Conservation (phyloP, 805 yeast genomes). For the Blastobotrys robertii region DNA sequence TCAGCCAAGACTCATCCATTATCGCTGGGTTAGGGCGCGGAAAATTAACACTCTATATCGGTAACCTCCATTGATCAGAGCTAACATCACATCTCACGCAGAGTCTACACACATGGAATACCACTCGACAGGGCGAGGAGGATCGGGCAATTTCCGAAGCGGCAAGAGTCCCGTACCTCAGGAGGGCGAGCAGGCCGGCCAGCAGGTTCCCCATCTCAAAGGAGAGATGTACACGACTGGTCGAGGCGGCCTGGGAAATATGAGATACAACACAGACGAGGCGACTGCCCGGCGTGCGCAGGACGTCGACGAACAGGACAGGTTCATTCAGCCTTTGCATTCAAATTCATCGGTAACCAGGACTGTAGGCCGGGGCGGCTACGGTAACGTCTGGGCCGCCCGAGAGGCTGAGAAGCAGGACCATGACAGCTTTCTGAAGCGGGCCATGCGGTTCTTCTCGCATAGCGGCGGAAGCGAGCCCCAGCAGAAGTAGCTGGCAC, state of each 20-base stretch:
- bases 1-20: too few species aligned
- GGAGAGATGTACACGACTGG: slow-evolving; percentile 54
- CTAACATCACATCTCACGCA: background rate
- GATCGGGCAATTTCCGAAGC: slow-evolving; percentile 57
- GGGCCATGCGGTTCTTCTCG: slow-evolving; percentile 37
- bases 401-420: slow-evolving; percentile 23
- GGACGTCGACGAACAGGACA: slow-evolving; percentile 43
- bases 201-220: slow-evolving; percentile 46
- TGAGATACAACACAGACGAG: slow-evolving; percentile 51
- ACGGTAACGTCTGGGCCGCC: slow-evolving; percentile 41
- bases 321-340: slow-evolving; percentile 34
- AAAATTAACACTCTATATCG: too few species aligned
- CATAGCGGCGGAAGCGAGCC: slow-evolving; percentile 6
- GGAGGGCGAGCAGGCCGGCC: slow-evolving; percentile 40
- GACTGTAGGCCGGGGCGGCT: slow-evolving; percentile 49
- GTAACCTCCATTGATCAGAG: too few species aligned
- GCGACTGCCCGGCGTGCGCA: slow-evolving; percentile 51
- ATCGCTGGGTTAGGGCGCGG: too few species aligned
- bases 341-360: slow-evolving; percentile 26
- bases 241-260: slow-evolving; percentile 72
- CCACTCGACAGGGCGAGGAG: slow-evolving; percentile 72
- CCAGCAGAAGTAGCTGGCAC: background rate
- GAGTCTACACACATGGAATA: background rate
- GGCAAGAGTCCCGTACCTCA: slow-evolving; percentile 42
- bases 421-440: slow-evolving; percentile 30